These are phyloP conservation scores for Fomitopsis schrenkii DNA, from an alignment of 1,284 basidiomycete species.

Conservation along the genomic window DNA sequence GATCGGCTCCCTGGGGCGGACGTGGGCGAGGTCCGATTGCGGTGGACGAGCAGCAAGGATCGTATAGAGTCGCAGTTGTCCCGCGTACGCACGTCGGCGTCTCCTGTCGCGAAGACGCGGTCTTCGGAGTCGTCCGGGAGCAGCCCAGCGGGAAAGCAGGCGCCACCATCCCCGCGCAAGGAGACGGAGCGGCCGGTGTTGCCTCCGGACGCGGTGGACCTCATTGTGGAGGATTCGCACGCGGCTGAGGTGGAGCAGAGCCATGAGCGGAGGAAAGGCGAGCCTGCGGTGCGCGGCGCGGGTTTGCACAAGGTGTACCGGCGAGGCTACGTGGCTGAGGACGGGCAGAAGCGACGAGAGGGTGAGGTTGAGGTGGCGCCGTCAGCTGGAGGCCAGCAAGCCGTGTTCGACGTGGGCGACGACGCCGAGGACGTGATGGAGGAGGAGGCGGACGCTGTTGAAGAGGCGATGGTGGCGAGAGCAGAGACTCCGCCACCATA, in stretches of 20 bases:
- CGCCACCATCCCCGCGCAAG: slow-evolving; percentile 32
- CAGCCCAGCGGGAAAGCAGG: slow-evolving; percentile 22
- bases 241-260: slow-evolving; percentile 47
- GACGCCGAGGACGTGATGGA: slow-evolving; percentile 27
- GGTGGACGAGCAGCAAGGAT: slow-evolving; percentile 39
- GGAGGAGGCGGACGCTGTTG: slow-evolving; percentile 23
- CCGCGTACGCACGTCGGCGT: slow-evolving; percentile 15
- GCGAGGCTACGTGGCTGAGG: slow-evolving; percentile 44
- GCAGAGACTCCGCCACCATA: slow-evolving; percentile 44
- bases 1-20: slow-evolving; percentile 28
- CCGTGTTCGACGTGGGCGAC: slow-evolving; percentile 18
- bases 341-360: slow-evolving; percentile 32
- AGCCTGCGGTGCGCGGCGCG: slow-evolving; percentile 38
- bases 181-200: slow-evolving; percentile 37
- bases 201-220: slow-evolving; percentile 74
- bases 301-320: slow-evolving; percentile 51
- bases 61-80: slow-evolving; percentile 15
- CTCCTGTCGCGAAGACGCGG: slow-evolving; percentile 4
- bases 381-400: slow-evolving; percentile 13
- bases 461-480: slow-evolving; percentile 20
- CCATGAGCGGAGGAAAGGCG: slow-evolving; percentile 50
- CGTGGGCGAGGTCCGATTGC: slow-evolving; percentile 37
- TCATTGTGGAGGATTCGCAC: slow-evolving; percentile 61
- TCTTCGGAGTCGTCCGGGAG: slow-evolving; percentile 20
- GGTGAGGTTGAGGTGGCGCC: slow-evolving; percentile 37